phyloP scores from a whole-genome alignment of 1,284 basidiomycete species.

The Leccinum variabile region DNA sequence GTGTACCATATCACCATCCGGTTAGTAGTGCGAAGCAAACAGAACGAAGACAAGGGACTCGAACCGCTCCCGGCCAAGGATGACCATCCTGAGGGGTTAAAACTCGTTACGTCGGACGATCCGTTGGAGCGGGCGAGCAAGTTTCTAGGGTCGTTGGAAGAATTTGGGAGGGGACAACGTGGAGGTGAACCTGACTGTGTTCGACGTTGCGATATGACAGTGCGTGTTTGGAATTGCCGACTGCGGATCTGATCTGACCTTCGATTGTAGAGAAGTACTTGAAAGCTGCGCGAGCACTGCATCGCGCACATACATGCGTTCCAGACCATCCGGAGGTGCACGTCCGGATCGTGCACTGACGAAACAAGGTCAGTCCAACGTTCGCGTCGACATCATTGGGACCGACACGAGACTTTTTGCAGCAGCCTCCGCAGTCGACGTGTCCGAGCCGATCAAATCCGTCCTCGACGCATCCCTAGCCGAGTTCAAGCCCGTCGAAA shows the following conservation, averaged over 20 bases:
- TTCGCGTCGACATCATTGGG: not conserved
- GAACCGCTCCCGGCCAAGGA: slow-evolving; percentile 64
- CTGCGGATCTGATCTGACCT: slow-evolving; percentile 15
- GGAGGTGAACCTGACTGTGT: slow-evolving; percentile 74
- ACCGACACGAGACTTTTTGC: not conserved
- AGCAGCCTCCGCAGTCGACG: slow-evolving; percentile 46
- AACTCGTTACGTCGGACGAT: slow-evolving; percentile 63
- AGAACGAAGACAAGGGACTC: slow-evolving; percentile 76
- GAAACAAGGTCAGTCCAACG: slow-evolving; percentile 45
- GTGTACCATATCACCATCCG: slow-evolving; percentile 17
- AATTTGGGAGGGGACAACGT: slow-evolving; percentile 52
- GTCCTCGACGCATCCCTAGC: slow-evolving; percentile 48
- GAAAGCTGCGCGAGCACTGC: slow-evolving; percentile 75
- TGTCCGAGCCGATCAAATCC: slow-evolving; percentile 43
- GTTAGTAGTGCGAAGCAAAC: slow-evolving; percentile 33
- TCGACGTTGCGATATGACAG: slow-evolving; percentile 78
- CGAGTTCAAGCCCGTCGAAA: slow-evolving; percentile 54
- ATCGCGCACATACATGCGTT: slow-evolving; percentile 56
- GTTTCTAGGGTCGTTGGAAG: slow-evolving; percentile 68
- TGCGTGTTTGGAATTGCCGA: slow-evolving; percentile 36
- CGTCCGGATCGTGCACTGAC: slow-evolving; percentile 69
- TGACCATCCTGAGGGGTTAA: slow-evolving; percentile 81
- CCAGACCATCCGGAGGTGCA: slow-evolving; percentile 69
- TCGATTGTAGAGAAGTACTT: slow-evolving; percentile 68
- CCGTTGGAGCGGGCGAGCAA: slow-evolving; percentile 79